phyloP scores from a whole-genome alignment of 768 basidiomycete genomes.

The Galerina sulciceps region DNA sequence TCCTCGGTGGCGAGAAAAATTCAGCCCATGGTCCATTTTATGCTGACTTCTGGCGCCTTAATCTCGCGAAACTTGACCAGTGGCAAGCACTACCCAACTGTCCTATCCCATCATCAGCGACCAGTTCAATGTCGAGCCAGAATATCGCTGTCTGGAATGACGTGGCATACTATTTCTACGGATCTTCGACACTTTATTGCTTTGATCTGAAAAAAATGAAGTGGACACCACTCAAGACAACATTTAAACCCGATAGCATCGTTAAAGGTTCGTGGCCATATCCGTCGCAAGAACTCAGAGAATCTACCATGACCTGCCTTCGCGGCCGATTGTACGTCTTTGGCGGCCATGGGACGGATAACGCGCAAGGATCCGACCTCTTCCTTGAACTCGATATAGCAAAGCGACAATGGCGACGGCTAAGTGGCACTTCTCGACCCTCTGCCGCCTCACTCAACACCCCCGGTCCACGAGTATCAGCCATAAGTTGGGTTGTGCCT shows the following conservation, averaged over 20 bases:
- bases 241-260: conserved; percentile 8
- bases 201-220: conserved; percentile 36
- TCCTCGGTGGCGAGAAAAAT: no score
- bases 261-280: conserved; percentile 17
- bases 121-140: neutral
- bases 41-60: no score
- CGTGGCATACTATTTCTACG: conserved; percentile 31
- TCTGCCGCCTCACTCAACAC: conserved; percentile 12
- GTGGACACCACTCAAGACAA: conserved; percentile 32
- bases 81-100: no score
- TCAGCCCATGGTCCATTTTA: no score
- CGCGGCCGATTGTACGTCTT: conserved; percentile 37
- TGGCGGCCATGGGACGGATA: conserved; percentile 27
- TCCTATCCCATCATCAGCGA: neutral
- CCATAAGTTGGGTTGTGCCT: conserved; percentile 33
- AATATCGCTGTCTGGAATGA: neutral
- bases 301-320: conserved; percentile 8
- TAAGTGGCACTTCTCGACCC: conserved; percentile 12
- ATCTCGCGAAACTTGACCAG: no score
- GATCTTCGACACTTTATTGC: conserved; percentile 25
- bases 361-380: conserved; percentile 34
- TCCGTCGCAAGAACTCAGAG: neutral
- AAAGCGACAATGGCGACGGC: conserved; percentile 30
- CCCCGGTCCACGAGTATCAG: conserved; percentile 35
- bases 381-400: conserved; percentile 37